A percentile compares a stretch with the other conserved stretches of the same genome.
These are phyloP conservation scores for Phytophthora hybrid DNA, from an alignment of 352 stramenopile species.

Conservation along the genomic window DNA sequence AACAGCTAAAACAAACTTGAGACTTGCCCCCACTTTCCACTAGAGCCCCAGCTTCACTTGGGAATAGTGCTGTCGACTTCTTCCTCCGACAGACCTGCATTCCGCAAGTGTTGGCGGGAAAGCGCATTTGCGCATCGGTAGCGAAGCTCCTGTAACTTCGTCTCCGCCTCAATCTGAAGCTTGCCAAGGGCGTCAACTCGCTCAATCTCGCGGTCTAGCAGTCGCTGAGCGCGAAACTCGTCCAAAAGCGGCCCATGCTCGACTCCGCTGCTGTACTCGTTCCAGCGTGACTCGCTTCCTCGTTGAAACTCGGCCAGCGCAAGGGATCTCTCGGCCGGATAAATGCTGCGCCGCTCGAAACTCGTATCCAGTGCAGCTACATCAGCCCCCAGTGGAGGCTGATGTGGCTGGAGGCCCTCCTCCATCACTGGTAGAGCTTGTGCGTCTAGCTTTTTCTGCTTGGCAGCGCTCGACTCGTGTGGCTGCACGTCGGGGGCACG, in stretches of 20 bases:
- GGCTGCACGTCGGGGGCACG: no score
- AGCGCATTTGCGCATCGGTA: not conserved
- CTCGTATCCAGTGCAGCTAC: no score
- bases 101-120: constrained; percentile 11
- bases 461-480: no score
- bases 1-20: no score
- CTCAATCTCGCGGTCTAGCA: constrained; percentile 12
- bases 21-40: no score
- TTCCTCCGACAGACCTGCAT: constrained; percentile 7
- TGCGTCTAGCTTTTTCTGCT: no score
- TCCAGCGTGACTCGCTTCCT: constrained; percentile 7
- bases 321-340: no score
- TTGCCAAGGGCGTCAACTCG: constrained; percentile 16
- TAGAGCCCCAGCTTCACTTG: constrained; percentile 1
- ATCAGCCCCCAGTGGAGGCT: no score
- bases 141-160: constrained; percentile 10
- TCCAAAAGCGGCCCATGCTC: not conserved
- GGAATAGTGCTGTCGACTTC: constrained; percentile 6
- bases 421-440: no score
- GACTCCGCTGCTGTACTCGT: constrained; percentile 2
- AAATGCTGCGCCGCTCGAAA: no score
- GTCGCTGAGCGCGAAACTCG: constrained; percentile 1
- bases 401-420: no score
- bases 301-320: no score
- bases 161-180: constrained; percentile 19